Evolutionary conservation across 176 grass and related monocot genomes (phyloP).

Genomic region (Rhynchospora breviuscula): DNA sequence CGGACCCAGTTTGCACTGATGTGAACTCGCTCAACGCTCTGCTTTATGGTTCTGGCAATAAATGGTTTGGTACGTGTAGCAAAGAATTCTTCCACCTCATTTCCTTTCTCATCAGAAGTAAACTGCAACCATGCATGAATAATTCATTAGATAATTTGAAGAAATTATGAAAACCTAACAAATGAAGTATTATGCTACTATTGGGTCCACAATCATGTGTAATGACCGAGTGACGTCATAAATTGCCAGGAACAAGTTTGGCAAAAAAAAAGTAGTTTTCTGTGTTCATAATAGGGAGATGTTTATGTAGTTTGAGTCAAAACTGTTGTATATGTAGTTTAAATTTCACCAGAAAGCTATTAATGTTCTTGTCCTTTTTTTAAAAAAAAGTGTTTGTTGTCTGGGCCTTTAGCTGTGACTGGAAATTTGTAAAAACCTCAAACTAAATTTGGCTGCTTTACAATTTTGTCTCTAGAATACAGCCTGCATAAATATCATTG

Average conservation of each 20-base stretch:
- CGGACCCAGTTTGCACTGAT: slow-evolving; percentile 77
- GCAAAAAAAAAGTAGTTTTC: neutral
- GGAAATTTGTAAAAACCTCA: neutral
- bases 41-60: slow-evolving; percentile 70
- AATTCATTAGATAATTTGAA: neutral
- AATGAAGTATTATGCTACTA: neutral
- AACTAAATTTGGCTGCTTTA: neutral
- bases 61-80: slow-evolving; percentile 51
- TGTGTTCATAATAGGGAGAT: neutral
- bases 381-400: neutral
- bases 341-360: neutral
- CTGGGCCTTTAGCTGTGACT: neutral
- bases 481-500: neutral
- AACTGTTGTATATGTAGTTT: neutral
- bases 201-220: neutral
- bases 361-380: neutral
- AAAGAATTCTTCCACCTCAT: slow-evolving; percentile 80
- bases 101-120: slow-evolving; percentile 53
- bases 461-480: neutral
- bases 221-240: neutral
- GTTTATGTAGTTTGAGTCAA: neutral
- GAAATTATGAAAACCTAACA: neutral
- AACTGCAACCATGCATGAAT: slow-evolving; percentile 38
- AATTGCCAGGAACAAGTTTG: neutral
- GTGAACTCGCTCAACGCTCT: slow-evolving; percentile 75